phyloP scores from a whole-genome alignment of 2,329 filamentous ascomycete species.

The Beauveria varroae region DNA sequence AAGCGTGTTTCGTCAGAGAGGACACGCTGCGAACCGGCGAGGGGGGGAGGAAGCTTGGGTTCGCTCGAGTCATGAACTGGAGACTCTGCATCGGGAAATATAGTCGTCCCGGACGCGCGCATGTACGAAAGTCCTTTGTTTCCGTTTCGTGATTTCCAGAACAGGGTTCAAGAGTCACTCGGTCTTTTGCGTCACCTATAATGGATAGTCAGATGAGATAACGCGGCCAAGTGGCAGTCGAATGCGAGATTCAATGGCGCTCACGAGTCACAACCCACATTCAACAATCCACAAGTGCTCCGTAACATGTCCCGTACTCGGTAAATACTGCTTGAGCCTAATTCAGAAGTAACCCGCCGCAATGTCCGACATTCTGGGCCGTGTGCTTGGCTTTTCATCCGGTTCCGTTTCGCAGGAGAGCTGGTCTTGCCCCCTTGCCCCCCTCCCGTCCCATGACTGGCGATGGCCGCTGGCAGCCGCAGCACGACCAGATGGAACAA shows the following conservation, averaged over 20 bases:
- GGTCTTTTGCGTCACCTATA: not conserved
- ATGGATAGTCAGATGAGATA: conserved; percentile 8
- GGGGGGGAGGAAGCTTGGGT: not conserved
- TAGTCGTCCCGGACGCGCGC: not conserved
- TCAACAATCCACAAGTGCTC: not conserved
- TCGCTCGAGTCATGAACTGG: not conserved
- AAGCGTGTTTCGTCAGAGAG: not conserved
- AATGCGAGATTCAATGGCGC: conserved; percentile 10
- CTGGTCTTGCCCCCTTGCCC: not conserved
- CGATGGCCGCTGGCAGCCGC: conserved; percentile 5
- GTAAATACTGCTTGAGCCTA: not conserved
- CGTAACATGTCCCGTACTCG: too few species aligned
- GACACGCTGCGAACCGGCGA: not conserved
- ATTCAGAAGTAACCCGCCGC: conserved; percentile 3
- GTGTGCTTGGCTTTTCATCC: not conserved
- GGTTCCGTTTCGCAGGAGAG: not conserved
- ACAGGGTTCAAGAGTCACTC: not conserved
- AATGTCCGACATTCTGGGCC: conserved; percentile 10
- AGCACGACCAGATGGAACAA: conserved; percentile 3
- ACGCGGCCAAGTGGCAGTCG: not conserved
- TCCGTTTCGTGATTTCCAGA: not conserved
- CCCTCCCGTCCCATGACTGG: conserved; percentile 5
- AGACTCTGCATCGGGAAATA: not conserved
- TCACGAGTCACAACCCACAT: conserved; percentile 3
- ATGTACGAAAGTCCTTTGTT: not conserved